phyloP scores from a whole-genome alignment of 139 green algal genomes.

The Chlamydomonas eustigma region DNA sequence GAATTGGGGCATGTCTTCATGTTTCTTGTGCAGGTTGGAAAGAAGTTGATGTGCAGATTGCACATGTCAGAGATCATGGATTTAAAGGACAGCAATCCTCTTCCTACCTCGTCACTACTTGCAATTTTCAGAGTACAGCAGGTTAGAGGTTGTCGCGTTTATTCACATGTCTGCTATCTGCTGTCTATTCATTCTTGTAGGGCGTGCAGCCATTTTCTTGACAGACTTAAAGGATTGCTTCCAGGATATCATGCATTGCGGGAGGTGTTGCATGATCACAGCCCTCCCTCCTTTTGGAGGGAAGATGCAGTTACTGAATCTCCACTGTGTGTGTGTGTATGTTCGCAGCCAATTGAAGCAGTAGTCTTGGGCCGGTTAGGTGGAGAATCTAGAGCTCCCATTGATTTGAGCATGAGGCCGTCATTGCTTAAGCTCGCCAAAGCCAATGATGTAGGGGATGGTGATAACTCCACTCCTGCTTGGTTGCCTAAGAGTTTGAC shows the following conservation, averaged over 20 bases:
- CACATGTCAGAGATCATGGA: conserved; percentile 58
- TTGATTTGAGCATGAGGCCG: neutral
- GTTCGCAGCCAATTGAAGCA: conserved; percentile 32
- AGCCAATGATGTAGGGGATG: conserved; percentile 19
- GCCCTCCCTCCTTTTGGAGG: too few relatives aligned
- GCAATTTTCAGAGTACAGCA: conserved; percentile 27
- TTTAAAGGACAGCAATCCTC: neutral
- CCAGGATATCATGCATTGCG: too few relatives aligned
- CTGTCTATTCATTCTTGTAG: too few relatives aligned
- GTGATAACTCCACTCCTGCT: conserved; percentile 30
- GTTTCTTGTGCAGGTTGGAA: conserved; percentile 19
- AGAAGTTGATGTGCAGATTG: conserved; percentile 37
- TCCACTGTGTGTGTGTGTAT: too few relatives aligned
- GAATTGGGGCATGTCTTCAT: too few relatives aligned
- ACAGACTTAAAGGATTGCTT: too few relatives aligned
- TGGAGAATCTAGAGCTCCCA: neutral
- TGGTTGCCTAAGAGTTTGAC: too few relatives aligned
- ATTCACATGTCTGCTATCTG: too few relatives aligned
- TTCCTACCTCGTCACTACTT: conserved; percentile 22
- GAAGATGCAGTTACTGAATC: too few relatives aligned
- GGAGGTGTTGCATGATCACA: too few relatives aligned
- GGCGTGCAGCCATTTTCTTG: too few relatives aligned
- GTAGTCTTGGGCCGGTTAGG: conserved; percentile 47
- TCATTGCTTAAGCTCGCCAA: conserved; percentile 6
- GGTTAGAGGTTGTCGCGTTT: neutral